Base-by-base conservation (phyloP, 2,329 filamentous ascomycete genomes). In the Colletotrichum lupini region DNA sequence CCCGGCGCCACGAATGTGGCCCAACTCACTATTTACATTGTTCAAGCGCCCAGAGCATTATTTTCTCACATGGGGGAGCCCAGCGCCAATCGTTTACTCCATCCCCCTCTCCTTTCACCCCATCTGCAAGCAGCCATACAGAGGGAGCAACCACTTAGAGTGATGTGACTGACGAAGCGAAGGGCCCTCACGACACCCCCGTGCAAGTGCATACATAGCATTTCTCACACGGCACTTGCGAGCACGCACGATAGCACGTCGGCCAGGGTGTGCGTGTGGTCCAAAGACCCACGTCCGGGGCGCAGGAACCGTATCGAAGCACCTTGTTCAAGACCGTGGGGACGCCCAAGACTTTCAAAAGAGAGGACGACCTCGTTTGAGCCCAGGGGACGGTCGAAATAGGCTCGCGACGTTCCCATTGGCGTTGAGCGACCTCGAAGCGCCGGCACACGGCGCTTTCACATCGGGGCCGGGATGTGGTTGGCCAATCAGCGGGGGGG, bases 381-480 rank as follows among this genome's bases (percentile, higher is more conserved):
- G 60, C 58, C 72, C 52, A 35, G 19, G 32, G 11, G 70, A 63
- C 42, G 55, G 67, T 71, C 67, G 49, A 71, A 57, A 67, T 63
- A 66, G 70, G 66, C 57, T 74, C 57, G 52, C 46, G 62, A 37
- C 59, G 58, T 53, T 73, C 28, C 52, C 60, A 76, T 76, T 76
- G 75, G 74, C 52, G 74, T 63, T 63, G 60, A 63, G 42, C 35
- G 42, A 37, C 56, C 74, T 76, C 67, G 74, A 76, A 75, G 75
- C 75, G 75, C 75, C 67, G 68, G 65, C 58, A 67, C 55, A 67
- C 59, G 63, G 74, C 75, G 73, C 71, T 67, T 74, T 75, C 64
- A 74, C 67, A 66, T 73, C 61, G 53, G 57, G 52, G 63, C 73
- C 67, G 66, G 75, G 63, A 49, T 56, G 30, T 11, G n/a, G 4